phyloP scores from a whole-genome alignment of 257 asterid species.

The Jaltomata sinuosa region DNA sequence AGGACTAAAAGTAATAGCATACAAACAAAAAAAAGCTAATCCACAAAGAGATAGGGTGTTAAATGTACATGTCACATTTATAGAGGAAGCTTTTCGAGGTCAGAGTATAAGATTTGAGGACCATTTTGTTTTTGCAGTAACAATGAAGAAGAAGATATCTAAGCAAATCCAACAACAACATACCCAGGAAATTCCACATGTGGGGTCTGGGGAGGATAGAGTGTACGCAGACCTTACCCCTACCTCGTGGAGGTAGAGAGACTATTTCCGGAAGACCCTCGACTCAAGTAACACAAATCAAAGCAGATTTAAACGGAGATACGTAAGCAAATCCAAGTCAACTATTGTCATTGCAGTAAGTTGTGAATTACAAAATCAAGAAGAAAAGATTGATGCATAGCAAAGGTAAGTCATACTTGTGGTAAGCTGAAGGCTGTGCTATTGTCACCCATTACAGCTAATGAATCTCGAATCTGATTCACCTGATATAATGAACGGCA shows the following conservation, averaged over 20 bases:
- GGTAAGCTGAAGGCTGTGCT: constrained; percentile 98
- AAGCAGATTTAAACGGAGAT: too few species aligned
- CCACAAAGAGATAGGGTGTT: neutral
- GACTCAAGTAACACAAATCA: too few species aligned
- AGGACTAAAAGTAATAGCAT: too few species aligned
- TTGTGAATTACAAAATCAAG: neutral
- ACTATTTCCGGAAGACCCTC: too few species aligned
- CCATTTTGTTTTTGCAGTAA: neutral
- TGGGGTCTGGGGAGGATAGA: too few species aligned
- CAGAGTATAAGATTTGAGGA: neutral
- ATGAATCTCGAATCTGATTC: constrained; percentile 92
- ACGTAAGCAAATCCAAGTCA: neutral
- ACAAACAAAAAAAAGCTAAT: too few species aligned
- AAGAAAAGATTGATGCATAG: neutral
- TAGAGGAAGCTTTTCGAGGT: neutral
- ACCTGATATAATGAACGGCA: constrained; percentile 36
- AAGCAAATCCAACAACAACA: neutral
- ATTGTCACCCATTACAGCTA: constrained; percentile 90
- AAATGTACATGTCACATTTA: neutral
- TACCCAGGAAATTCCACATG: too few species aligned
- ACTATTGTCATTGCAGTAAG: neutral
- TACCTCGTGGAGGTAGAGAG: too few species aligned
- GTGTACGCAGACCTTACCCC: too few species aligned
- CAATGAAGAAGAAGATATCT: neutral
- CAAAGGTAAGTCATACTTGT: constrained; percentile 40